These are phyloP conservation scores for Trametes sanguinea DNA, from an alignment of 768 basidiomycete genomes.

Conservation along the genomic window DNA sequence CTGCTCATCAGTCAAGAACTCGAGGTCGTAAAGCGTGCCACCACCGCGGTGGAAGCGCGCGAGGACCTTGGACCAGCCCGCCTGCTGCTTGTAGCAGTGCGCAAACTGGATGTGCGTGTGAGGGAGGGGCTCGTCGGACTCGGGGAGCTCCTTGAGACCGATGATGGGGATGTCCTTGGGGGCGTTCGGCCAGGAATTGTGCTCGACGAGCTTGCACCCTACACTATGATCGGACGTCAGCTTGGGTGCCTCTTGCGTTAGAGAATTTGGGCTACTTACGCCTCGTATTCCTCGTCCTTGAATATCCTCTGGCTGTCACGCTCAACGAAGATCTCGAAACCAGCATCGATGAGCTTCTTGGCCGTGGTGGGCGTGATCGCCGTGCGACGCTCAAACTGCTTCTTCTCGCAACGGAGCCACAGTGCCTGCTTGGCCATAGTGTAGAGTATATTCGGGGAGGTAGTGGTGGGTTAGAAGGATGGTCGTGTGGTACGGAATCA, in stretches of 20 bases:
- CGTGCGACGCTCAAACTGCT: slow-evolving; percentile 89
- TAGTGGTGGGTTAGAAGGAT: background rate
- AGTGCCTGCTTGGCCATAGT: slow-evolving; percentile 55
- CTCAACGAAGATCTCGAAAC: slow-evolving; percentile 91
- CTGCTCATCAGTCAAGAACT: slow-evolving; percentile 83
- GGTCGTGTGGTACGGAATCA: background rate
- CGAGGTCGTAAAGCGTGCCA: slow-evolving; percentile 91
- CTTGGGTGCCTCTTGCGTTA: background rate
- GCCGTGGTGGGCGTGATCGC: slow-evolving; percentile 92
- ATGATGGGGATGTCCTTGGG: slow-evolving; percentile 78
- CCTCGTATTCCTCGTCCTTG: slow-evolving; percentile 88
- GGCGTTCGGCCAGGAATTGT: slow-evolving; percentile 88
- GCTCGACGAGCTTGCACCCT: slow-evolving; percentile 83
- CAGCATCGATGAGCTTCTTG: slow-evolving; percentile 82
- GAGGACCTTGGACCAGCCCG: slow-evolving; percentile 86
- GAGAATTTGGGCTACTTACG: slow-evolving; percentile 52
- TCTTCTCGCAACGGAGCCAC: slow-evolving; percentile 98
- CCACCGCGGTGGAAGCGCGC: slow-evolving; percentile 81
- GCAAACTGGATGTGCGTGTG: slow-evolving; percentile 99
- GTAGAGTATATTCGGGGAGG: background rate
- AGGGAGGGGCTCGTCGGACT: slow-evolving; percentile 75
- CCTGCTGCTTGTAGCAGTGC: slow-evolving; percentile 96
- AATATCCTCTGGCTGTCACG: slow-evolving; percentile 94
- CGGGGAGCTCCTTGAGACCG: slow-evolving; percentile 94
- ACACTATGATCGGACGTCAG: slow-evolving; percentile 51